phyloP scores from a whole-genome alignment of 352 stramenopile species.

The Phytophthora podocarpi region DNA sequence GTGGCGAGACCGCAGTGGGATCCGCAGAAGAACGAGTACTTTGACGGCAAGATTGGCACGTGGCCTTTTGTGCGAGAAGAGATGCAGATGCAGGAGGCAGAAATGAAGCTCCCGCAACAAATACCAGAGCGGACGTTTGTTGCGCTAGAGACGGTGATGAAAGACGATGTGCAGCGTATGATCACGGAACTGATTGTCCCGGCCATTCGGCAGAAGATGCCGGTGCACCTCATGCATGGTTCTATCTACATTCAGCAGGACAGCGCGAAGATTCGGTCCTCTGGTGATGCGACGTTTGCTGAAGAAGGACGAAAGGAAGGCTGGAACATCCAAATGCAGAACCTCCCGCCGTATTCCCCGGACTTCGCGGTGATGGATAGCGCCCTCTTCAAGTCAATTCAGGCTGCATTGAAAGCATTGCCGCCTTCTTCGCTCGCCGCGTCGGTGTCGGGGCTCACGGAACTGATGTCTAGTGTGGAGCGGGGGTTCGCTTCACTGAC shows the following conservation, averaged over 20 bases:
- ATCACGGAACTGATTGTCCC: slow-evolving; percentile 40
- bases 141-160: slow-evolving; percentile 40
- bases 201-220: slow-evolving; percentile 41
- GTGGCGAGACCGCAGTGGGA: slow-evolving; percentile 53
- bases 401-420: slow-evolving; percentile 27
- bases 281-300: slow-evolving; percentile 32
- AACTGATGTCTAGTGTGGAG: slow-evolving; percentile 34
- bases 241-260: slow-evolving; percentile 53
- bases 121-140: slow-evolving; percentile 8
- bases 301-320: slow-evolving; percentile 44
- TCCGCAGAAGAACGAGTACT: slow-evolving; percentile 32
- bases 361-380: slow-evolving; percentile 52
- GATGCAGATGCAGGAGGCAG: not conserved
- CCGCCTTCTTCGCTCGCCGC: slow-evolving; percentile 5
- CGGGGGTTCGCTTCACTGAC: slow-evolving; percentile 35
- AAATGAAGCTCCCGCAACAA: slow-evolving; percentile 2
- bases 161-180: slow-evolving; percentile 52
- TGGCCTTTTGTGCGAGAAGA: slow-evolving; percentile 47
- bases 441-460: slow-evolving; percentile 23
- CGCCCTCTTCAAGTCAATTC: slow-evolving; percentile 37
- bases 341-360: slow-evolving; percentile 45
- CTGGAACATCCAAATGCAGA: slow-evolving; percentile 49
- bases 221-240: slow-evolving; percentile 33
- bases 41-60: slow-evolving; percentile 52
- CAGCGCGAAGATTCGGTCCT: slow-evolving; percentile 43